These are phyloP conservation scores for Blastobotrys chiropterorum DNA, from an alignment of 805 yeast species.

Conservation along the genomic window DNA sequence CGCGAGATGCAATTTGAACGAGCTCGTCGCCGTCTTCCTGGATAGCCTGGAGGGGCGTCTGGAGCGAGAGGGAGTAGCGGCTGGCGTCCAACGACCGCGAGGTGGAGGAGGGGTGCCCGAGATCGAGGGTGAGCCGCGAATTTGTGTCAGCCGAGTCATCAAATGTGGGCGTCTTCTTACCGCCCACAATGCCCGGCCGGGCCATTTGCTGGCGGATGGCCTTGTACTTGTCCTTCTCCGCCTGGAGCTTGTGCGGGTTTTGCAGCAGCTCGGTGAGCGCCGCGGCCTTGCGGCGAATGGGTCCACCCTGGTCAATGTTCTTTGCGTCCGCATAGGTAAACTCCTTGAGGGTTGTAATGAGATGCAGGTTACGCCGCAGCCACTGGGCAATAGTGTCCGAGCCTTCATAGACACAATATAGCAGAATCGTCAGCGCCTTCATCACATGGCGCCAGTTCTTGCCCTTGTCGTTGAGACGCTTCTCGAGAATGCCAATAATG, in stretches of 20 bases:
- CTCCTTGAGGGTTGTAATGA: constrained; percentile 83
- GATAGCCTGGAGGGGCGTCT: constrained; percentile 14
- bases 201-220: constrained; percentile 26
- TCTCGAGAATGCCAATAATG: constrained; percentile 86
- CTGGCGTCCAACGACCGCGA: constrained; percentile 1
- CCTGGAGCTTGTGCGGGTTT: constrained; percentile 23
- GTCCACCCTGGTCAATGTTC: constrained; percentile 29
- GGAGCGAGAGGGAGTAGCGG: constrained; percentile 16
- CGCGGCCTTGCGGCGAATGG: constrained; percentile 28
- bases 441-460: constrained; percentile 96
- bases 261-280: constrained; percentile 22
- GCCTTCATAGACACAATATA: constrained; percentile 78
- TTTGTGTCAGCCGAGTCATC: not conserved
- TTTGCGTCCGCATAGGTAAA: constrained; percentile 64
- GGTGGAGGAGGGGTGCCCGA: not conserved
- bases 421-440: constrained; percentile 73
- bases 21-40: constrained; percentile 14
- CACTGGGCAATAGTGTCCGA: constrained; percentile 82
- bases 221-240: constrained; percentile 25
- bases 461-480: constrained; percentile 89
- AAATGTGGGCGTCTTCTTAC: not conserved
- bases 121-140: constrained; percentile 8
- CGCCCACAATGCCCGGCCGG: constrained; percentile 22
- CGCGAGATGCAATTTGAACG: constrained; percentile 8
- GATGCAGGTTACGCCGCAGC: constrained; percentile 80